phyloP scores from a whole-genome alignment of 139 green algal genomes.

The Chlorella sp. region DNA sequence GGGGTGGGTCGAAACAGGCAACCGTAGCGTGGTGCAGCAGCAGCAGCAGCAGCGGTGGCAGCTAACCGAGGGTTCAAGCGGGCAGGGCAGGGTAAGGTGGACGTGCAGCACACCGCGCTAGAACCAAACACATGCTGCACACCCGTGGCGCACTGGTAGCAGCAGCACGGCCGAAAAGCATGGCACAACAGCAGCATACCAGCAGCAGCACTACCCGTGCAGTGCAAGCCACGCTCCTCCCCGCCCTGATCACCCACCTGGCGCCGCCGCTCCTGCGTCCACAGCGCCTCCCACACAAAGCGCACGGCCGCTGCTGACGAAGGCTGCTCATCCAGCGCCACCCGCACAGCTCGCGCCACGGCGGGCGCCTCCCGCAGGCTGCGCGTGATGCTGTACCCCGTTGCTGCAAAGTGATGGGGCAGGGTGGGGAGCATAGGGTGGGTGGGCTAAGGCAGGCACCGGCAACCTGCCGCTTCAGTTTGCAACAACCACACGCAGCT shows the following conservation, averaged over 20 bases:
- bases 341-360: slow-evolving; percentile 69
- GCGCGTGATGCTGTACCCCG: slow-evolving; percentile 94
- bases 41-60: too few species aligned
- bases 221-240: not conserved
- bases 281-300: slow-evolving; percentile 84
- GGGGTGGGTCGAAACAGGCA: too few species aligned
- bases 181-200: not conserved
- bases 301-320: slow-evolving; percentile 50
- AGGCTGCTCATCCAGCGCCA: slow-evolving; percentile 38
- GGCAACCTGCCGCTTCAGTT: too few species aligned
- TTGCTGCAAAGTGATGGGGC: slow-evolving; percentile 29
- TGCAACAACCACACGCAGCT: too few species aligned
- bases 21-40: too few species aligned
- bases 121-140: too few species aligned
- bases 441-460: not conserved
- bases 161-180: too few species aligned
- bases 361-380: slow-evolving; percentile 82
- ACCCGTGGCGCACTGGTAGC: too few species aligned
- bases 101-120: too few species aligned
- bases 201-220: not conserved
- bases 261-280: slow-evolving; percentile 81
- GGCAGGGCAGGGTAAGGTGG: too few species aligned
- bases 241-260: slow-evolving; percentile 52
- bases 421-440: not conserved
- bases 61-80: too few species aligned